Base-by-base conservation (phyloP, 495 filamentous ascomycete species). In the Aspergillus asperescens region DNA sequence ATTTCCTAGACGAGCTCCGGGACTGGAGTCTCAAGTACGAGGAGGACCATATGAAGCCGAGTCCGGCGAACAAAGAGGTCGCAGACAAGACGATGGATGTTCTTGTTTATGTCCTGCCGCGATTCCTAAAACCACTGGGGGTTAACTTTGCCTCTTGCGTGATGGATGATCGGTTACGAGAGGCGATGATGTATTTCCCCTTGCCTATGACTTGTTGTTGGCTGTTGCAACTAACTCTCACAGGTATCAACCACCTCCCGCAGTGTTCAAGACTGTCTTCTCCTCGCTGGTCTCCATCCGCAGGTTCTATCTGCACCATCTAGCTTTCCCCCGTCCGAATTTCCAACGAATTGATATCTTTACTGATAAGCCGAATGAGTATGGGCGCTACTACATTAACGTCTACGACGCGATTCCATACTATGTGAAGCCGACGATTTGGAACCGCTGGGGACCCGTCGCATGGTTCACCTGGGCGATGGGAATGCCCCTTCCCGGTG, bases 121-220 rank as follows among this genome's bases (percentile, higher is more conserved):
- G 43, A 1, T 66, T 66, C 7, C 51, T 78, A 44, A 80, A 78
- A 57, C 65, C 65, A 0, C 52, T 79, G 0, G 81, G 65, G 0
- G 55, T 66, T 0, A 66, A 80, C 5, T 55, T 79, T 23, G 72
- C 82, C 1, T 71, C 69, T 10, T 77, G 74, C 10, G 45, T 86
- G 35, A 81, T 86, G 77, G 81, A 82, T 28, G 77, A 81, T 25
- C 63, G 82, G 6, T 60, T 85, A 28, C 68, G 84, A 15, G 72
- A 64, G 20, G 81, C 83, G 0, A 86, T 88, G 78, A 74, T 81
- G 80, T 84, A 59, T 58, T 15, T 34, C 10, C 19, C 19, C 19
- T 13, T 10, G 18, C 9, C 18, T 35, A 10, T 43, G 12, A n/a
- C 1, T 1, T n/a, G n/a, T n/a, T n/a, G n/a, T n/a, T n/a, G n/a